A percentile compares a stretch with the other conserved stretches of the same genome.
These are phyloP conservation scores for Aspergillus sp. DNA, from an alignment of 2,329 filamentous ascomycete genomes.

Conservation along the genomic window DNA sequence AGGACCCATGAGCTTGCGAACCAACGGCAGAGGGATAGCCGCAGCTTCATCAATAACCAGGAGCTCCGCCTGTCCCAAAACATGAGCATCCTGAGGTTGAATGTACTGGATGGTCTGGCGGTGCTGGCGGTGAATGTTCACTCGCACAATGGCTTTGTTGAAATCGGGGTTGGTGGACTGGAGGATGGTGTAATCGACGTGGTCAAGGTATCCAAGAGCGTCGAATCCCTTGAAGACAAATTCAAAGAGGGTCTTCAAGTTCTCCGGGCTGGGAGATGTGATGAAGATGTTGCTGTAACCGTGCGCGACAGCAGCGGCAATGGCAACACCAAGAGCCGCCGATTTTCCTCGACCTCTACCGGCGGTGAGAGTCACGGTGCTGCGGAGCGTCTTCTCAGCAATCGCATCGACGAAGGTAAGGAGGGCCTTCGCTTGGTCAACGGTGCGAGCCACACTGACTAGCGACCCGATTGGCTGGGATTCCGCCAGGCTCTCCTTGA, in stretches of 20 bases:
- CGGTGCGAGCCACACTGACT: slow-evolving; percentile 79
- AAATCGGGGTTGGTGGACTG: slow-evolving; percentile 98
- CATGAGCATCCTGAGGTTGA: slow-evolving; percentile 91
- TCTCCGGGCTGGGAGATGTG: slow-evolving; percentile 94
- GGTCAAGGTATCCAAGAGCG: slow-evolving; percentile 86
- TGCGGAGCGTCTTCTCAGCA: slow-evolving; percentile 89
- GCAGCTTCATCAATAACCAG: slow-evolving; percentile 97
- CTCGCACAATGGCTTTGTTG: slow-evolving; percentile 96
- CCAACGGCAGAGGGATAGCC: slow-evolving; percentile 88
- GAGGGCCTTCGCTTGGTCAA: slow-evolving; percentile 95
- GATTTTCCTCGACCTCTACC: slow-evolving; percentile 96
- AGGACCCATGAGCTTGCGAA: slow-evolving; percentile 90
- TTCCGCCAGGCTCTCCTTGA: slow-evolving; percentile 85
- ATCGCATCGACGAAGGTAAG: slow-evolving; percentile 96
- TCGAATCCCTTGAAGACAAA: slow-evolving; percentile 99
- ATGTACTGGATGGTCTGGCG: slow-evolving; percentile 99
- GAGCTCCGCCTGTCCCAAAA: slow-evolving; percentile 89
- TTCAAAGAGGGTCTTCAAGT: slow-evolving; percentile 96
- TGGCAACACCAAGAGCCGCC: slow-evolving; percentile 87
- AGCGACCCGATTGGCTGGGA: slow-evolving; percentile 82
- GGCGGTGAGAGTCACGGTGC: slow-evolving; percentile 89
- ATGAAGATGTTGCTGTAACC: slow-evolving; percentile 99
- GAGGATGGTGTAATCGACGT: slow-evolving; percentile 95
- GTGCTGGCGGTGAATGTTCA: slow-evolving; percentile 93
- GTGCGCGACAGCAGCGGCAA: slow-evolving; percentile 90